Conservation (phyloP, 2,329 filamentous ascomycete genomes). For the Colletotrichum noveboracense region DNA sequence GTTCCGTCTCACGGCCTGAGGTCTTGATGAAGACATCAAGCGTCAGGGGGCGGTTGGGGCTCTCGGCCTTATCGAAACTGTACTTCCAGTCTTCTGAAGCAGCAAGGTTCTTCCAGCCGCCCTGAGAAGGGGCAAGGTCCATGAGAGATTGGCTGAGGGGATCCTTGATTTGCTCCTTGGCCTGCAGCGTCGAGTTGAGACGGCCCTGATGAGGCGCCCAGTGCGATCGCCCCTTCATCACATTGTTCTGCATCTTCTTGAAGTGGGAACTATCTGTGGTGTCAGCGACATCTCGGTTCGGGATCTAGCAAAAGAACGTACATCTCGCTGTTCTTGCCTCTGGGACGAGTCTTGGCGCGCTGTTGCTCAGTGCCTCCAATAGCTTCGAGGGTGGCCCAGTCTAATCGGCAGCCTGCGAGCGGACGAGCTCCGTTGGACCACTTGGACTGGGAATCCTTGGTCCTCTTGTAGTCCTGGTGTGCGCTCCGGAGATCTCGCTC, state of each 20-base stretch:
- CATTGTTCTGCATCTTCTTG: conserved; percentile 34
- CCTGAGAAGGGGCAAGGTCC: conserved; percentile 31
- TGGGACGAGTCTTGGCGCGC: conserved; percentile 39
- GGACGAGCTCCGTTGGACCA: conserved; percentile 45
- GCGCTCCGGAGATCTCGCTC: conserved; percentile 50
- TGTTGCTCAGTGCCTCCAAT: conserved; percentile 32
- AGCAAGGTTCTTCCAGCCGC: not conserved
- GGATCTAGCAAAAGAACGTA: conserved; percentile 24
- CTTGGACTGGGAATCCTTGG: conserved; percentile 46
- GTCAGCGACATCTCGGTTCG: not conserved
- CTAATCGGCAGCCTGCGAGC: conserved; percentile 28
- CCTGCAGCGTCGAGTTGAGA: conserved; percentile 37
- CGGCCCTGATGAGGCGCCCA: conserved; percentile 30
- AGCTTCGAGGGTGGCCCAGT: conserved; percentile 19
- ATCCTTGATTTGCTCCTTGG: conserved; percentile 40
- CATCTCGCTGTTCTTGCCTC: conserved; percentile 33
- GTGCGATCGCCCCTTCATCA: conserved; percentile 38
- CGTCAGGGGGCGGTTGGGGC: conserved; percentile 42
- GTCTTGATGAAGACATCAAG: conserved; percentile 44
- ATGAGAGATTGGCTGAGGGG: conserved; percentile 38
- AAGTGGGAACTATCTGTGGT: not conserved
- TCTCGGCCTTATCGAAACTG: conserved; percentile 45
- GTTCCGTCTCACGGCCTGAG: conserved; percentile 44
- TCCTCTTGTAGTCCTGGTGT: conserved; percentile 47
- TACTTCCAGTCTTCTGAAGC: conserved; percentile 44